Base-by-base conservation (phyloP, 2,329 filamentous ascomycete species). In the Hypoxylon sp. region DNA sequence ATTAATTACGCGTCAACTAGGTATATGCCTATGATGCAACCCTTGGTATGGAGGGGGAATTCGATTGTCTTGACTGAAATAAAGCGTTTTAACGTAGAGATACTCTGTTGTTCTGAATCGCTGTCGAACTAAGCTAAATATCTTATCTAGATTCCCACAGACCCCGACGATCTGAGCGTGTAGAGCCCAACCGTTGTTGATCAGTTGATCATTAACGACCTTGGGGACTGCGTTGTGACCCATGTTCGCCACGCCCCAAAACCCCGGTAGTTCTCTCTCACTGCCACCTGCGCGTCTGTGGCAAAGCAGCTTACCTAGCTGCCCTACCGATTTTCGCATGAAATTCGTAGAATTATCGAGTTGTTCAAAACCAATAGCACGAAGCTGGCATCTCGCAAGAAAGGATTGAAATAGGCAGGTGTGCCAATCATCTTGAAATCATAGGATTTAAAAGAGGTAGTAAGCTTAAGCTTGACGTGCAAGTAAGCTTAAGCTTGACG, bases 111-210 rank as follows among this genome's bases (percentile, higher is more conserved):
- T 48, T 11, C 44, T 7, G 2, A n/a, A 48, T 30, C 8, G 59
- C 39, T 65, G 62, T 68, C 47, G 20, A 65, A 54, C 65, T 65
- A 68, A 65, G 59, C 65, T 67, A 34, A 51, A 56, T 24, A 52
- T 55, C 51, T 58, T 41, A 65, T 58, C 58, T 30, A 44, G 47
- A 54, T 52, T 26, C 37, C 37, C 19, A 41, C 10, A 24, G 37
- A 47, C 24, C 44, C 47, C 34, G 56, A 60, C 55, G 32, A 56
- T 48, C 37, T n/a, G 37, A 6, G 17, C n/a, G 37, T 20, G 6
- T 17, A 4, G 15, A 26, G 19, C n/a, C 43, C 24, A 19, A 32
- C 26, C 26, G 13, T 37, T 37, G 62, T 46, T 54, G 56, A 63
- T 65, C 57, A 22, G 61, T 48, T 50, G 57, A 67, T 67, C 64